Percentiles rank a stretch among this genome's conserved stretches.
These are phyloP conservation scores for Ceratocystis diversiconidia DNA, from an alignment of 2,329 filamentous ascomycete species.

Conservation along the genomic window DNA sequence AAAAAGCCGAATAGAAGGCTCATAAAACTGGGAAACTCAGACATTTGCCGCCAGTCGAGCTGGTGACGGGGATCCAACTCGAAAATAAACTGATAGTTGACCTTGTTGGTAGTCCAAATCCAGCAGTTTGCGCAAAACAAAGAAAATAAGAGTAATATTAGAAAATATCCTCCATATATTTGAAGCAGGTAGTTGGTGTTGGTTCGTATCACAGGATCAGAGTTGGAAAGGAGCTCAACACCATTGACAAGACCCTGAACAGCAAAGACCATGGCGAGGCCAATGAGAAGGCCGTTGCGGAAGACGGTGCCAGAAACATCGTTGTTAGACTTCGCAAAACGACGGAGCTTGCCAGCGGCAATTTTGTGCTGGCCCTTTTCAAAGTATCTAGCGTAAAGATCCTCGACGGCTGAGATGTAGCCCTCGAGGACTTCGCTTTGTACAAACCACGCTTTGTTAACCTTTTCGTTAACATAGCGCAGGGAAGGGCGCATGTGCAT, in stretches of 20 bases:
- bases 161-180: slow-evolving; percentile 85
- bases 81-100: slow-evolving; percentile 95
- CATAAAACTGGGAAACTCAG: slow-evolving; percentile 77
- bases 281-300: slow-evolving; percentile 51
- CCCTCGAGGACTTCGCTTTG: slow-evolving; percentile 72
- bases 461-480: slow-evolving; percentile 79
- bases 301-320: slow-evolving; percentile 41
- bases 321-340: slow-evolving; percentile 41
- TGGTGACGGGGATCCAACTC: slow-evolving; percentile 81
- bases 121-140: slow-evolving; percentile 79
- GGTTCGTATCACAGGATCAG: slow-evolving; percentile 33
- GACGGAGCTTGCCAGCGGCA: slow-evolving; percentile 72
- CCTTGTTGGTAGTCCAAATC: slow-evolving; percentile 68
- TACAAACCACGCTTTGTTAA: slow-evolving; percentile 83
- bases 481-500: slow-evolving; percentile 62
- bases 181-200: slow-evolving; percentile 61
- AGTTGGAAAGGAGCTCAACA: slow-evolving; percentile 35
- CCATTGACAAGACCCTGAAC: slow-evolving; percentile 53
- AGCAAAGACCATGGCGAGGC: slow-evolving; percentile 50
- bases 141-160: slow-evolving; percentile 64
- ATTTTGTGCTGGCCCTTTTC: slow-evolving; percentile 87
- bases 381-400: slow-evolving; percentile 88
- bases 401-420: slow-evolving; percentile 68
- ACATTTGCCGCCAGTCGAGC: slow-evolving; percentile 77
- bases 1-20: slow-evolving; percentile 63